Evolutionary conservation across 441 rosid genomes (phyloP).

Genomic region (Gossypium trilobum): DNA sequence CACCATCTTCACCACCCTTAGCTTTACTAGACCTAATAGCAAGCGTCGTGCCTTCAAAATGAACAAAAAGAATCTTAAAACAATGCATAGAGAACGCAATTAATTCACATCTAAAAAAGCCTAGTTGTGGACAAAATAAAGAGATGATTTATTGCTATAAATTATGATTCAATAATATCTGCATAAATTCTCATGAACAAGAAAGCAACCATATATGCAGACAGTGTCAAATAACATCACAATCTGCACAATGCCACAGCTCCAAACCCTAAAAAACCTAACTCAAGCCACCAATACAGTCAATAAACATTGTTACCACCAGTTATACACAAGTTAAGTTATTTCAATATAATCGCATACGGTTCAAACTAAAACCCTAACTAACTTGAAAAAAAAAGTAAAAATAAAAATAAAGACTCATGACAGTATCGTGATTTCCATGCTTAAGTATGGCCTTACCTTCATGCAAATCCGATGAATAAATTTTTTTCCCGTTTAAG

Average conservation of each 20-base stretch:
- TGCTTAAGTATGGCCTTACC: not conserved
- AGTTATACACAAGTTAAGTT: not conserved
- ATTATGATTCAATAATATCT: not conserved
- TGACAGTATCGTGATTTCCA: not conserved
- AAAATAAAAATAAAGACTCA: too few relatives aligned
- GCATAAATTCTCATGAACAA: not conserved
- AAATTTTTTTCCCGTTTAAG: not conserved
- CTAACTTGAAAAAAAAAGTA: not conserved
- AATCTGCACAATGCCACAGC: not conserved
- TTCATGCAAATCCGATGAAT: not conserved
- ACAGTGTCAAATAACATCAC: not conserved
- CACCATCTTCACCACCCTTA: constrained; percentile 29
- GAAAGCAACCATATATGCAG: not conserved
- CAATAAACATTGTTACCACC: not conserved
- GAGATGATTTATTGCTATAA: not conserved
- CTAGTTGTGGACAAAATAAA: not conserved
- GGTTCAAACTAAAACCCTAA: constrained; percentile 5
- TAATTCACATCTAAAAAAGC: not conserved
- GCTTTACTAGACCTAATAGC: constrained; percentile 24
- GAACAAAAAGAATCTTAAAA: not conserved
- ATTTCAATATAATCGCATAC: not conserved
- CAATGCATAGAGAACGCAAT: not conserved
- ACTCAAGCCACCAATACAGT: not conserved
- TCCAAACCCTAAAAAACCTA: not conserved
- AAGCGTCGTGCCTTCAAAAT: constrained; percentile 27